These are phyloP conservation scores for Paramecium sexaurelia DNA, from an alignment of 73 alveolate genomes.

Conservation along the genomic window DNA sequence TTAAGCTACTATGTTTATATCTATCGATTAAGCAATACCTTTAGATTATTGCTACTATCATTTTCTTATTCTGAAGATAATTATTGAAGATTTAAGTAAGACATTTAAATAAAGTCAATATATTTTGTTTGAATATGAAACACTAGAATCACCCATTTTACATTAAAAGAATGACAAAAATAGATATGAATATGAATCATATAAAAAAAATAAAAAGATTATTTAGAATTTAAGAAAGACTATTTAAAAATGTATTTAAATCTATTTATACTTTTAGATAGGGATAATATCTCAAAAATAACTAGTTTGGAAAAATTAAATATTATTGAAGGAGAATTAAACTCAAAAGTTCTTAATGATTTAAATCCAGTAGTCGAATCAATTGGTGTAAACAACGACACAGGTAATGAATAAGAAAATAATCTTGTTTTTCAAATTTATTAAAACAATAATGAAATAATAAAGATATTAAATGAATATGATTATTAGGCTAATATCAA, in stretches of 20 bases:
- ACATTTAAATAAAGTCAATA: neutral
- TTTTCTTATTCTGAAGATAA: neutral
- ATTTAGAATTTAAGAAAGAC: neutral
- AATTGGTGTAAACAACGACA: neutral
- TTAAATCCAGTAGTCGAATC: neutral
- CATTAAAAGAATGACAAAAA: neutral
- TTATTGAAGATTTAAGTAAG: neutral
- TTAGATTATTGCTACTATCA: neutral
- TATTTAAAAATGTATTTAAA: neutral
- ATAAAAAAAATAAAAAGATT: neutral
- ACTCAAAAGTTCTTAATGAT: neutral
- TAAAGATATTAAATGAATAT: neutral
- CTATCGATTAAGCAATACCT: neutral
- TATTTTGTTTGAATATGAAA: neutral
- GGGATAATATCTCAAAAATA: neutral
- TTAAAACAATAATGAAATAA: neutral
- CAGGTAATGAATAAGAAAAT: neutral
- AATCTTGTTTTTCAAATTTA: neutral
- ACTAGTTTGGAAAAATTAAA: neutral
- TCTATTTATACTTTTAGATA: neutral
- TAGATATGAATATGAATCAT: neutral
- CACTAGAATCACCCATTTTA: neutral
- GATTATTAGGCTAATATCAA: neutral
- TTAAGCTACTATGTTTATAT: neutral
- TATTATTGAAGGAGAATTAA: neutral